These are phyloP conservation scores for Solanum medicagineum DNA, from an alignment of 257 asterid species.

Conservation along the genomic window DNA sequence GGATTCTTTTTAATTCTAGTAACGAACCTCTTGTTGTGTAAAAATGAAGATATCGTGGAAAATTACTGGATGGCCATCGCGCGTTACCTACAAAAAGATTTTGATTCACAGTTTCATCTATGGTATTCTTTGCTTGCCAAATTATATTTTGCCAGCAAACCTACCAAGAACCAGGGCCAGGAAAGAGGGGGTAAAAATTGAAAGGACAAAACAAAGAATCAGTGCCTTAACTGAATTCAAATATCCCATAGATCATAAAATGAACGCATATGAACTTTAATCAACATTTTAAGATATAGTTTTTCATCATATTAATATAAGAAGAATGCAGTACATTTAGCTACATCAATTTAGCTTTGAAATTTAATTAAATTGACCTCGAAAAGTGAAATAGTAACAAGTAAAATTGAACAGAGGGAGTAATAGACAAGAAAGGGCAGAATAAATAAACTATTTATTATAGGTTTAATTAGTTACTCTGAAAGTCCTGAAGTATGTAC, in stretches of 20 bases:
- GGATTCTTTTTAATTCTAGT: background rate
- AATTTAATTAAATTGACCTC: too few species aligned
- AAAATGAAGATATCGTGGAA: constrained; percentile 20
- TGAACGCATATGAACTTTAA: background rate
- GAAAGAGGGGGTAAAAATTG: background rate
- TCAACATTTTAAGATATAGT: too few species aligned
- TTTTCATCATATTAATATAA: too few species aligned
- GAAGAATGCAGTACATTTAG: too few species aligned
- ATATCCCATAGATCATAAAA: background rate
- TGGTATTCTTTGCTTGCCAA: constrained; percentile 1
- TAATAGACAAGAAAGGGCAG: too few species aligned
- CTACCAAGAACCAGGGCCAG: background rate
- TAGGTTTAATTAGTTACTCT: too few species aligned
- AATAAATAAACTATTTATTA: too few species aligned
- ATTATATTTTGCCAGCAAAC: background rate
- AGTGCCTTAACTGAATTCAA: background rate
- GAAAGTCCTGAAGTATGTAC: background rate
- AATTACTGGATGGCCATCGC: constrained; percentile 15
- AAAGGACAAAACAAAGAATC: background rate
- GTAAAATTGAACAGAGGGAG: too few species aligned
- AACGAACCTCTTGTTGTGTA: constrained; percentile 13
- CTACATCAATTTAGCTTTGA: too few species aligned
- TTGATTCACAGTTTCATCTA: background rate
- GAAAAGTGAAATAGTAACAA: too few species aligned
- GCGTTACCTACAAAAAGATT: constrained; percentile 15